Conservation (phyloP, 495 filamentous ascomycete genomes). For the Penicillium flavigenum region DNA sequence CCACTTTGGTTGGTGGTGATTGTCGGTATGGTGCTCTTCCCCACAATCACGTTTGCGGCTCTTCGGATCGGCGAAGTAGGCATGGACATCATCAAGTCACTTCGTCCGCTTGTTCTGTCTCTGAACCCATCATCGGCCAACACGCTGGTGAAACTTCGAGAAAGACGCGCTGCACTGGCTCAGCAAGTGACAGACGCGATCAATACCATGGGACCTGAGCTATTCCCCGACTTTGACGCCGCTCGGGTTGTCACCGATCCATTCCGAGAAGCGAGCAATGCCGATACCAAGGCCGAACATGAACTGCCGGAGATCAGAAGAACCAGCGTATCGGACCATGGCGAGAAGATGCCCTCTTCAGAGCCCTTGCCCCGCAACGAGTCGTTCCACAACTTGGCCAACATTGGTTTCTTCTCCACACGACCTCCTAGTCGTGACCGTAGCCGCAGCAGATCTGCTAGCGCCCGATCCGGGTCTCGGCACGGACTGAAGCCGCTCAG, state of each 20-base stretch:
- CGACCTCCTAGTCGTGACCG: conserved; percentile 65
- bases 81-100: conserved; percentile 97
- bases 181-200: conserved; percentile 86
- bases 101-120: conserved; percentile 84
- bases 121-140: conserved; percentile 83
- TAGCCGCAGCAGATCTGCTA: conserved; percentile 65
- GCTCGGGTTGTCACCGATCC: conserved; percentile 71
- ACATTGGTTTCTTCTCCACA: conserved; percentile 84
- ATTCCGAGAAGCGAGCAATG: conserved; percentile 43
- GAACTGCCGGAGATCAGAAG: conserved; percentile 27
- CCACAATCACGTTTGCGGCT: conserved; percentile 86
- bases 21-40: conserved; percentile 75
- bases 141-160: conserved; percentile 74
- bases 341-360: conserved; percentile 35
- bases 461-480: conserved; percentile 57
- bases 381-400: conserved; percentile 82
- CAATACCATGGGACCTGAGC: conserved; percentile 91
- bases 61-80: conserved; percentile 94
- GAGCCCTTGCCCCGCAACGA: conserved; percentile 80
- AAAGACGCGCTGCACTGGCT: conserved; percentile 68
- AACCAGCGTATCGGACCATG: conserved; percentile 21
- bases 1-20: conserved; percentile 75
- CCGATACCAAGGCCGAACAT: conserved; percentile 20
- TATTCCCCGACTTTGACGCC: conserved; percentile 94
- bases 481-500: conserved; percentile 74